Base-by-base conservation (phyloP, 1,284 basidiomycete genomes). In the Tilletia indica region DNA sequence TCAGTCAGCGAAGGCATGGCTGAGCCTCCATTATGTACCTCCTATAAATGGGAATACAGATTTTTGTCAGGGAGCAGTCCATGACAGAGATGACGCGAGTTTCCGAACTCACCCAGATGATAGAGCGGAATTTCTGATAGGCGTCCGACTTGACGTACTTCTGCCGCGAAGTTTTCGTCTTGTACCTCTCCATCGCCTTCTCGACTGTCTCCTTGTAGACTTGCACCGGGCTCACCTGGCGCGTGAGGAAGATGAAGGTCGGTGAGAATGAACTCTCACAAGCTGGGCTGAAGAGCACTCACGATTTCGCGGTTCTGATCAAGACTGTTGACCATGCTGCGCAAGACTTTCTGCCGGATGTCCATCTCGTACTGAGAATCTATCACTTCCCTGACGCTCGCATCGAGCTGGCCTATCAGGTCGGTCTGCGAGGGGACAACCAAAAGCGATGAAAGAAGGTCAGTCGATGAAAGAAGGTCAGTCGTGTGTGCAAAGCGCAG, bases 1-100 rank as follows among this genome's bases (percentile, higher is more conserved):
- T 67, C 66, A n/a, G 21, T 67, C 42, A 67, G n/a, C n/a, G 66
- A 67, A 2, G 66, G 66, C 66, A 67, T 67, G n/a, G 66, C 45
- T 12, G 42, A n/a, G 11, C 66, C 66, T 8, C 25, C 45, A 49
- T 67, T 67, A 36, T 64, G 61, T 38, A 64, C 61, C 61, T 64
- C 61, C 61, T 64, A 16, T 38, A 38, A 14, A 5, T 64, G 56
- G 6, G 34, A 64, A 39, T 3, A 39, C 6, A 19, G 61, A 42
- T 42, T 34, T 2, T 39, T 2, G 36, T 64, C 36, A 64, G 61
- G 5, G 19, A 45, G 19, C 6, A 8, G 51, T 54, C 12, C 1
- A 54, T 25, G 51, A 16, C 19, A 9, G 16, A 25, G 16, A 19
- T 25, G 16, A 54, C 16, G 51, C 8, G 2, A 36, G 31, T 21